A percentile compares a stretch with the other conserved stretches of the same genome.
These are phyloP conservation scores for Tubosaeta brunneosetosa DNA, from an alignment of 768 basidiomycete genomes.

Conservation along the genomic window DNA sequence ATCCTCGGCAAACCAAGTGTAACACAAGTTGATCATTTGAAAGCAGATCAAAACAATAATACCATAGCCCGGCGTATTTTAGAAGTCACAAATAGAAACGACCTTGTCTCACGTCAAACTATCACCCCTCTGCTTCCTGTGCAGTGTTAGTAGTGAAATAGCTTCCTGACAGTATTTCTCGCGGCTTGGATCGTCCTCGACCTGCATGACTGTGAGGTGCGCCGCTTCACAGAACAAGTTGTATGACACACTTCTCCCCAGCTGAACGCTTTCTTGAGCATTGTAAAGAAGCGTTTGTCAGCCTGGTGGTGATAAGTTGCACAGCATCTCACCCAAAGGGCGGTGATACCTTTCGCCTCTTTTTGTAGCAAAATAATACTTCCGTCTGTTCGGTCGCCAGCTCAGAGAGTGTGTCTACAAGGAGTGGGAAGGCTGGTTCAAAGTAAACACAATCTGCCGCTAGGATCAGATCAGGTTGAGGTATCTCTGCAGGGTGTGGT, in stretches of 20 bases:
- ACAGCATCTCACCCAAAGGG: neutral
- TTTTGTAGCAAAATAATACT: conserved; percentile 90
- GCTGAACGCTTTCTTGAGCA: conserved; percentile 73
- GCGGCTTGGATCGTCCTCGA: conserved; percentile 58
- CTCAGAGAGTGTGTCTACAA: conserved; percentile 72
- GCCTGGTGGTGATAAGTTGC: conserved; percentile 45
- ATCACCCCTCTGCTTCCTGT: conserved; percentile 11
- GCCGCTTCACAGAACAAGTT: neutral
- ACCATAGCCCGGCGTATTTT: conserved; percentile 10
- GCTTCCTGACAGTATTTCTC: conserved; percentile 57
- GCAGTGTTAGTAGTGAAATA: conserved; percentile 53
- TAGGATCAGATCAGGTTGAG: conserved; percentile 64
- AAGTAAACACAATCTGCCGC: conserved; percentile 97
- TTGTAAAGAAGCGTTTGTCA: conserved; percentile 78
- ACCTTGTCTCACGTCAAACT: neutral
- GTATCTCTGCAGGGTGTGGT: conserved; percentile 43
- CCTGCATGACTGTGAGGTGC: conserved; percentile 33
- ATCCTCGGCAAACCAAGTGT: neutral
- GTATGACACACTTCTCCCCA: conserved; percentile 55
- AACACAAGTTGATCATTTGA: conserved; percentile 6
- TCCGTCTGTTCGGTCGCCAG: conserved; percentile 56
- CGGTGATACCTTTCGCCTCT: conserved; percentile 70
- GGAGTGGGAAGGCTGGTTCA: conserved; percentile 85
- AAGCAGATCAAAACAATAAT: conserved; percentile 42
- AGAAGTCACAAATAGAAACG: conserved; percentile 7